Base-by-base conservation (phyloP, 2,329 filamentous ascomycete species). In the Alternaria consortialis region DNA sequence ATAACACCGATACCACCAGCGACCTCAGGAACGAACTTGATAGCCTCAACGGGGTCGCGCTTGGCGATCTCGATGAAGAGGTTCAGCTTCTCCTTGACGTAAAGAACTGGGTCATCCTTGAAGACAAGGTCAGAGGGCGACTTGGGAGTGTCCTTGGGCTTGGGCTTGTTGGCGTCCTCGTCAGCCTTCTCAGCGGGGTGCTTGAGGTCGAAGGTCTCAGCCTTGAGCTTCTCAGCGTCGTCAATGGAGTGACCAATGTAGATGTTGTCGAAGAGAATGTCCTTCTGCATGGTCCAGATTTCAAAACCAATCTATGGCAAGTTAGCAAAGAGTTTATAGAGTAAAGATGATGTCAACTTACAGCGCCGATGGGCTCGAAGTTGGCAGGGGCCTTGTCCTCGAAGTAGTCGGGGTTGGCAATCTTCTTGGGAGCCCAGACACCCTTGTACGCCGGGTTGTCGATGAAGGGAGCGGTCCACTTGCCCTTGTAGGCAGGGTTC, bases 391-490 rank as follows among this genome's bases (percentile, higher is more conserved):
- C 91, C 90, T 97, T 97, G 87, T 98, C 95, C 87, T 99, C 94
- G 73, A 89, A 99, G 87, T 90, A 98, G 81, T 90, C 87, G 66
- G 95, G 95, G 90, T 99, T 99, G 84, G 91, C 85, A 80, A 99
- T 97, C 91, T 97, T 97, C 83, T 90, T 89, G 73, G 95, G 94
- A 77, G 89, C 88, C 95, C 95, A 99, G 65, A 88, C 84, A 71
- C 95, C 95, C 90, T 98, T 98, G 89, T 98, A 99, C 74, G 86
- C 92, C 61, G 95, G 95, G 89, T 99, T 99, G 83, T 98, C 94
- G 74, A 99, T 93, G 80, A 89, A 87, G 64, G 93, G 92, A 47
- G 95, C 91, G 70, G 88, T 88, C 95, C 95, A 99, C 87, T 97
- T 97, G 89, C 95, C 95, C 92, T 98, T 98, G 90, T 97, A 98